Evolutionary conservation across 805 yeast species (phyloP).

Genomic region (Jamesozyma gamospora): DNA sequence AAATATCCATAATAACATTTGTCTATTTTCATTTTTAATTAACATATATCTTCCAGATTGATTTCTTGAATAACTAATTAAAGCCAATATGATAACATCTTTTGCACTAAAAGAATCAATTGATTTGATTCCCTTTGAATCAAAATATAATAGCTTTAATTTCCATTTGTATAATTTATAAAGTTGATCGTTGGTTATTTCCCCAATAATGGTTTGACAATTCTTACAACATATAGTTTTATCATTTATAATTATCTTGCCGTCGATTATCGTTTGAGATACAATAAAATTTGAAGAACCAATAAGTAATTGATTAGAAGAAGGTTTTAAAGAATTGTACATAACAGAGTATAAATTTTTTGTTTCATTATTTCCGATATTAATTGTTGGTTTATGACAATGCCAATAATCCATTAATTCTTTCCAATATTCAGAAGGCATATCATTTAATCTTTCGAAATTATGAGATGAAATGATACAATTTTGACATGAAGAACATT

Average conservation of each 20-base stretch:
- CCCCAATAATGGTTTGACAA: conserved; percentile 18
- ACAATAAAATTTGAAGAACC: conserved; percentile 20
- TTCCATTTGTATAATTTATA: conserved; percentile 23
- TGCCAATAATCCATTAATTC: conserved; percentile 98
- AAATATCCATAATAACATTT: conserved; percentile 22
- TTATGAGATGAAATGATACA: conserved; percentile 7
- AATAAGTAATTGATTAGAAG: conserved; percentile 17
- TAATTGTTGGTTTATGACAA: conserved; percentile 63
- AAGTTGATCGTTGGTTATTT: conserved; percentile 10
- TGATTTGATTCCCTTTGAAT: not conserved
- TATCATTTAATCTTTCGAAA: conserved; percentile 32
- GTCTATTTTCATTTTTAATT: conserved; percentile 5
- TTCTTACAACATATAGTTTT: conserved; percentile 8
- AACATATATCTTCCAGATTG: conserved; percentile 19
- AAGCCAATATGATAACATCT: conserved; percentile 15
- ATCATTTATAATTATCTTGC: not conserved
- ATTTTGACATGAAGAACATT: conserved; percentile 12
- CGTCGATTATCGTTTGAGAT: conserved; percentile 7
- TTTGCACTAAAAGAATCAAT: conserved; percentile 10
- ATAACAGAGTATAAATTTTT: conserved; percentile 8
- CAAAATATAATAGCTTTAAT: conserved; percentile 6
- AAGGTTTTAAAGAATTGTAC: conserved; percentile 19
- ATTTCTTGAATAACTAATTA: conserved; percentile 14
- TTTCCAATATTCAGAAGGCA: conserved; percentile 91
- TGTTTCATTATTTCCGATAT: conserved; percentile 13